Conservation (phyloP, 495 filamentous ascomycete genomes). For the Extremus antarcticus region DNA sequence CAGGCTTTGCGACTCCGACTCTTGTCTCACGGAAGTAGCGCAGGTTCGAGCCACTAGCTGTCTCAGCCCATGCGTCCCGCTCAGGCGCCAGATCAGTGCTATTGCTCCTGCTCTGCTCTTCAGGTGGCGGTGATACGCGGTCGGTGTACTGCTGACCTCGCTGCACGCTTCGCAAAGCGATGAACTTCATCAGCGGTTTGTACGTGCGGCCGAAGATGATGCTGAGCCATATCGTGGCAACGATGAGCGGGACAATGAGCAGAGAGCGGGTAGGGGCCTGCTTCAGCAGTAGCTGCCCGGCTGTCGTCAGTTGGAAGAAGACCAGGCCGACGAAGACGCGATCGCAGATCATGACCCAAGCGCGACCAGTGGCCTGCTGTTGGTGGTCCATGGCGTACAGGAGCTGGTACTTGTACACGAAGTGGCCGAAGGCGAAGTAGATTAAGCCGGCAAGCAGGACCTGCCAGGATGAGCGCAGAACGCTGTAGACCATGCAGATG, state of each 20-base stretch:
- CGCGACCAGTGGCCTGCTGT: conserved; percentile 84
- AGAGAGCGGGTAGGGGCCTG: conserved; percentile 57
- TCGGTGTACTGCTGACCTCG: conserved; percentile 37
- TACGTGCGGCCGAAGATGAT: conserved; percentile 65
- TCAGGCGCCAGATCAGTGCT: conserved; percentile 27
- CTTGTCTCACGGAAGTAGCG: conserved; percentile 1
- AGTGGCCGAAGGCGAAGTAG: conserved; percentile 83
- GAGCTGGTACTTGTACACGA: conserved; percentile 96
- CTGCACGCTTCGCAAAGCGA: conserved; percentile 75
- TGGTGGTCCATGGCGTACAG: conserved; percentile 97
- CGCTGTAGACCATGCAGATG: conserved; percentile 88
- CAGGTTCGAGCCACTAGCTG: conserved; percentile 1
- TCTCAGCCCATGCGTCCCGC: conserved; percentile 17
- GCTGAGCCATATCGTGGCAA: conserved; percentile 73
- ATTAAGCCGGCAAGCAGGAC: conserved; percentile 73
- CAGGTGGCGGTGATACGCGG: conserved; percentile 1
- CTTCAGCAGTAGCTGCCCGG: conserved; percentile 70
- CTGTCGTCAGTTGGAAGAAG: conserved; percentile 84
- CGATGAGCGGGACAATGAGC: conserved; percentile 64
- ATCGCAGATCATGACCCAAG: conserved; percentile 92
- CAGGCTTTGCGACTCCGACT: conserved; percentile 34
- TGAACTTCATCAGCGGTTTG: conserved; percentile 79
- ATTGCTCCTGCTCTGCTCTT: conserved; percentile 31
- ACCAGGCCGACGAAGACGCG: conserved; percentile 72
- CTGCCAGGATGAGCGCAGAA: conserved; percentile 70